Conservation (phyloP, 176 grass and related monocot genomes). For the Zizania latifolia region DNA sequence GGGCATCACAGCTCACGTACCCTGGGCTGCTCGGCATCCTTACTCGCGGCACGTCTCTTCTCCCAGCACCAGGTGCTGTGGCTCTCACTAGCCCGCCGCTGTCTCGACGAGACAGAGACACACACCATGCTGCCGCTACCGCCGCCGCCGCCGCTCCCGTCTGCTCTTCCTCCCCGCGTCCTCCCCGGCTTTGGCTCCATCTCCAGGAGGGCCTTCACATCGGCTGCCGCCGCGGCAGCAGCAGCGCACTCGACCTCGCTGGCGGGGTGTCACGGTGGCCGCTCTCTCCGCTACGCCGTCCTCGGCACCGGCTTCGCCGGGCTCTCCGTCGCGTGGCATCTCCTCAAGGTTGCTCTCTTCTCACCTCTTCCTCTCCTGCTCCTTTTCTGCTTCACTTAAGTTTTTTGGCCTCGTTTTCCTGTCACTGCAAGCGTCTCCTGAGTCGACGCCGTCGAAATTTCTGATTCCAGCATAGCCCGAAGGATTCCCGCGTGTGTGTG, state of each 20-base stretch:
- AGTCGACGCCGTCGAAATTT: neutral
- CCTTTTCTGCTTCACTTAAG: neutral
- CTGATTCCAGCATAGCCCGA: constrained; percentile 49
- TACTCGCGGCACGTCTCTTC: no score
- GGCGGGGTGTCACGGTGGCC: neutral
- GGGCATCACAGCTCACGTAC: no score
- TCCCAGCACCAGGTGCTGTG: neutral
- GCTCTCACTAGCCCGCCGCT: neutral
- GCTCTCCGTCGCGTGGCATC: constrained; percentile 85
- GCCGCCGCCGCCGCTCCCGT: neutral
- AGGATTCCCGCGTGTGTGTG: constrained; percentile 46
- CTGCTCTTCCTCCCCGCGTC: constrained; percentile 1
- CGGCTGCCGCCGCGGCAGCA: neutral
- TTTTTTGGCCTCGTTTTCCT: neutral
- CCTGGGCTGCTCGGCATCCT: no score
- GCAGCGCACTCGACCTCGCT: neutral
- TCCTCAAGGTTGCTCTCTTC: constrained; percentile 62
- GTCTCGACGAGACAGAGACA: neutral
- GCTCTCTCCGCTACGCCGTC: constrained; percentile 60
- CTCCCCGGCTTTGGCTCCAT: neutral
- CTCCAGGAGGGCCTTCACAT: constrained; percentile 18
- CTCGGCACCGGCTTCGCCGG: constrained; percentile 84
- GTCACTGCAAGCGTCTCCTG: neutral
- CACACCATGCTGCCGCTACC: constrained; percentile 19
- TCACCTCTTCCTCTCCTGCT: neutral